Base-by-base conservation (phyloP, 495 filamentous ascomycete genomes). In the Neurospora sp. region DNA sequence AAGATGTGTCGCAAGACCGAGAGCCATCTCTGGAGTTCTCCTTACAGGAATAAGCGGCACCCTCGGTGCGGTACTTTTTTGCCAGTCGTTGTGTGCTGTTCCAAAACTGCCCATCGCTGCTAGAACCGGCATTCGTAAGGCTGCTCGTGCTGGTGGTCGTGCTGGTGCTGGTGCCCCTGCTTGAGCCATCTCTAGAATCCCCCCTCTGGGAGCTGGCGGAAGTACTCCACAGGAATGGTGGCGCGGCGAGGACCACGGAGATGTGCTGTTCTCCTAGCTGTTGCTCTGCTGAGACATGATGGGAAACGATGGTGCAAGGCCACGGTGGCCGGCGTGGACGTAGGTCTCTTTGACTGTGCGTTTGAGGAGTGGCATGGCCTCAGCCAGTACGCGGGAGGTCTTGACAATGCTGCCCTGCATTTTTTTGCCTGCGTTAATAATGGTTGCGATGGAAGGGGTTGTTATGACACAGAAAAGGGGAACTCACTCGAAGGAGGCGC, bases 31-130 rank as follows among this genome's bases (percentile, higher is more conserved):
- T 54, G 20, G 18, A 11, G n/a, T 20, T 49, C 10, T 4, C 11
- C 44, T 49, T 11, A 49, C 20, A 91, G 16, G 88, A 81, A 76
- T 89, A 91, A 12, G 93, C 91, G 66, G 92, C 90, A 44, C 93
- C 88, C 82, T 93, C 91, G 20, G 91, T 93, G 66, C 92, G 87
- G 81, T 95, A 93, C 75, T 85, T 85, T 81, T 93, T 94, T 74
- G 91, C 81, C 84, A 89, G 92, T 75, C 84, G 82, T 78, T 89
- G 88, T 70, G 85, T 83, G 77, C 87, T 83, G 72, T 76, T 9
- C 73, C 74, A 76, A 42, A 75, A 27, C 11, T 77, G 72, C 31
- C 72, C 62, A 23, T 70, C 72, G 46, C 5, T n/a, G 4, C 66
- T 54, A 74, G 9, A 20, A 73, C 46, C 71, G 49, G 40, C 39